Percentiles rank a stretch among this genome's conserved stretches.
phyloP scores from a whole-genome alignment of 352 stramenopile species.

The Phytophthora colocasiae region DNA sequence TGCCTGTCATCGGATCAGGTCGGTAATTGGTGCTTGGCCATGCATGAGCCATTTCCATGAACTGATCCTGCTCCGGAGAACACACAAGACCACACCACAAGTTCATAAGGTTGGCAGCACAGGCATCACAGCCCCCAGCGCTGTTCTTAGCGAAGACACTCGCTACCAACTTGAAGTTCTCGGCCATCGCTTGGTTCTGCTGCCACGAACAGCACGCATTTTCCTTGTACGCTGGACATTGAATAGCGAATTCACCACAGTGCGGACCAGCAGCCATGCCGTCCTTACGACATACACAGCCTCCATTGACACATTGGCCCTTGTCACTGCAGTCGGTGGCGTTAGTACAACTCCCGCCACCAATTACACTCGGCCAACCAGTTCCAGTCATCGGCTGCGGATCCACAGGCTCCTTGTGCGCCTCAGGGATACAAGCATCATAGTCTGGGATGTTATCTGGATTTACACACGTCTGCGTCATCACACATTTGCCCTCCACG shows the following conservation, averaged over 20 bases:
- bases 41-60: slow-evolving; percentile 72
- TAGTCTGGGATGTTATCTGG: slow-evolving; percentile 76
- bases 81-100: slow-evolving; percentile 90
- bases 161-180: slow-evolving; percentile 86
- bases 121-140: slow-evolving; percentile 81
- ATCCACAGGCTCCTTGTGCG: slow-evolving; percentile 43
- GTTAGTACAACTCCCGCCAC: slow-evolving; percentile 60
- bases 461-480: slow-evolving; percentile 86
- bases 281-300: slow-evolving; percentile 66
- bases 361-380: slow-evolving; percentile 62
- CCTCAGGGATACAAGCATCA: slow-evolving; percentile 75
- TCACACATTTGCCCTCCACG: slow-evolving; percentile 56
- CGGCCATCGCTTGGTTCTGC: slow-evolving; percentile 88
- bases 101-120: slow-evolving; percentile 84
- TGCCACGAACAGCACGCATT: slow-evolving; percentile 90
- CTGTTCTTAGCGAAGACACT: slow-evolving; percentile 74
- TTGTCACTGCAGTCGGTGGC: slow-evolving; percentile 69
- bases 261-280: slow-evolving; percentile 77
- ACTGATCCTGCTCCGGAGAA: slow-evolving; percentile 74
- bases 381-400: slow-evolving; percentile 48
- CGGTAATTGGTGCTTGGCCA: slow-evolving; percentile 79
- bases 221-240: slow-evolving; percentile 87
- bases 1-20: slow-evolving; percentile 76
- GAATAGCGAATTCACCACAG: slow-evolving; percentile 76
- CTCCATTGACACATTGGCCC: slow-evolving; percentile 49